These are phyloP conservation scores for Fusarium oxysporum DNA, from an alignment of 2,329 filamentous ascomycete species.

Conservation along the genomic window DNA sequence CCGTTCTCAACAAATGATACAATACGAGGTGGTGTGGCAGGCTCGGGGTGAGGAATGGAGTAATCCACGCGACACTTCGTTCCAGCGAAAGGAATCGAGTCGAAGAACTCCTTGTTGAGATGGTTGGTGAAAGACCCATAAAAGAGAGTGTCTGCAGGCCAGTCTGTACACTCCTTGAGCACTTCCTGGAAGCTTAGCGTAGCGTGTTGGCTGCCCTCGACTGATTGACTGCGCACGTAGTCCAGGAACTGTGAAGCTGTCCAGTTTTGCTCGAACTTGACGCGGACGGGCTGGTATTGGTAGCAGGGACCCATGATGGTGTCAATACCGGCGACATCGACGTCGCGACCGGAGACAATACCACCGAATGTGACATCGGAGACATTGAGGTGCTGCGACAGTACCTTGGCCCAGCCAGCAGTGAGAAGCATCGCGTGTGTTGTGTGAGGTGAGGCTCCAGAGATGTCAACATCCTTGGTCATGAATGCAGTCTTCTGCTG, in stretches of 20 bases:
- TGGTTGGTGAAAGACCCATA: conserved; percentile 46
- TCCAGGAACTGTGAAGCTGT: conserved; percentile 38
- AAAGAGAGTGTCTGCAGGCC: conserved; percentile 33
- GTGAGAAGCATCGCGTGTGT: conserved; percentile 46
- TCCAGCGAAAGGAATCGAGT: conserved; percentile 44
- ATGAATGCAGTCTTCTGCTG: conserved; percentile 39
- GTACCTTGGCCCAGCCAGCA: conserved; percentile 44
- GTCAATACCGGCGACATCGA: conserved; percentile 39
- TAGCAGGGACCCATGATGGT: conserved; percentile 47
- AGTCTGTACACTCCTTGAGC: conserved; percentile 35
- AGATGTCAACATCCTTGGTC: conserved; percentile 44
- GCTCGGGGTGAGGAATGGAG: conserved; percentile 42
- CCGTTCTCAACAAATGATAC: conserved; percentile 43
- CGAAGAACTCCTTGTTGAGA: conserved; percentile 46
- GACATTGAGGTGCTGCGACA: conserved; percentile 34
- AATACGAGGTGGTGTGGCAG: conserved; percentile 40
- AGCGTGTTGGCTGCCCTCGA: conserved; percentile 41
- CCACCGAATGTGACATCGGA: conserved; percentile 45
- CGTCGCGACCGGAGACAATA: conserved; percentile 45
- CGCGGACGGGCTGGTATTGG: conserved; percentile 47
- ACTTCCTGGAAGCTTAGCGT: conserved; percentile 42
- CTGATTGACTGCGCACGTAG: conserved; percentile 38
- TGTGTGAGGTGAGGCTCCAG: conserved; percentile 38
- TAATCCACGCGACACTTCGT: conserved; percentile 45
- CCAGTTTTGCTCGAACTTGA: conserved; percentile 40